Evolutionary conservation across 106 monocot genomes (phyloP), one percentile per base, ranked within the genome.

Genomic region (Phalaenopsis aphrodite): DNA sequence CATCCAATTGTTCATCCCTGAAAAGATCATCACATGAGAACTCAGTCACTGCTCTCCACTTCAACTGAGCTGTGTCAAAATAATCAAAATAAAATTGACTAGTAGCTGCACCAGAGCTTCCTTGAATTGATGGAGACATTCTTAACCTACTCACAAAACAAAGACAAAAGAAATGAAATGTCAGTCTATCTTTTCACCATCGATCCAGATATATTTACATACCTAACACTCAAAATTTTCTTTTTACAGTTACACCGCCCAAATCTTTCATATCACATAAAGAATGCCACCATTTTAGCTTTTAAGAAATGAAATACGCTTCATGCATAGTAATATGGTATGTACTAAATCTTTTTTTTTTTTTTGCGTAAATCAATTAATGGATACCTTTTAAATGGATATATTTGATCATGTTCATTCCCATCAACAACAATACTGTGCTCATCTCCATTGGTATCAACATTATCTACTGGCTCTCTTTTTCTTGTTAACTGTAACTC

Each of bases 1-100:
- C 18, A 47, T 76, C 10, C 36, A 14, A 24, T 11, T 48, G 23
- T 49, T 76, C 24, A 11, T 76, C 49, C 48, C 46, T 76, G 46
- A 76, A 76, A 76, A 76, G 8, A 76, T 76, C 47, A 52, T n/a
- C n/a, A 24, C 24, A 23, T 76, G 76, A 76, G 76, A n/a, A 24
- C 48, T 49, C 12, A 49, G 76, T 69, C 15, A 69, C 76, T 76
- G 45, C n/a, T 18, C 74, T 43, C 19, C 42, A 45, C 74, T 43
- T 43, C 18, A 18, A 12, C 6, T 14, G 14, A 15, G 52, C 0
- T 52, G 52, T 42, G 2, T n/a, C 42, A 45, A 74, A 74, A 43
- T 74, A 74, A 45, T 74, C 21, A 18, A 74, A 74, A 45, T 43
- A 74, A n/a, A 74, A 74, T 45, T 42, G 43, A 45, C 5, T 18